Base-by-base conservation (phyloP, 352 stramenopile genomes). In the Achlya hypogyna region DNA sequence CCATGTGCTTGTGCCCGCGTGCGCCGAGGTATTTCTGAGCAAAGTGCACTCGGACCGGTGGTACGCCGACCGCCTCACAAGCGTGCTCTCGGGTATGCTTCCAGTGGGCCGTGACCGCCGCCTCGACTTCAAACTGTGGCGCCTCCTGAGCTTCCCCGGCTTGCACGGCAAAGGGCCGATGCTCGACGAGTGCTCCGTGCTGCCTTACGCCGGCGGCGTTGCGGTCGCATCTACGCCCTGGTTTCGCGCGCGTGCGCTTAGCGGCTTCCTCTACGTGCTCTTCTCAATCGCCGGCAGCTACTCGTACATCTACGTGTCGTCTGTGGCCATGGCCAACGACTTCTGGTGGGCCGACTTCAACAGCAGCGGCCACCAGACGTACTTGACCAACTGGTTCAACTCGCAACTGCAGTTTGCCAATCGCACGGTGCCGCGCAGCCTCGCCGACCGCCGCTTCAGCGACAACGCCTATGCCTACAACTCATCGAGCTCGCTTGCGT, bases 301-400 rank as follows among this genome's bases (percentile, higher is more conserved):
- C 22, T 25, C 25, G 31, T 67, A 67, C 35, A 42, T 67, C 14
- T 27, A 18, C 4, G 22, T 42, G 8, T 25, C 32, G 27, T 6
- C 40, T 14, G n/a, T n/a, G 6, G 32, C 32, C 20, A 67, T 67
- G 60, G 20, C 60, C 32, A 58, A 67, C 32, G 60, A 67, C 32
- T 67, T 67, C 16, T 67, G 45, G 45, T 67, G 40, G 60, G 60
- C 25, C 1, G 10, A 16, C 2, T 67, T 67, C 51, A 67, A 67
- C 18, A n/a, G 42, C 5, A 58, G 42, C 18, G 60, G 42, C 20
- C 51, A 67, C 32, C 60, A 67, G 31, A 67, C 60, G 22, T 67
- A 51, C 32, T 38, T 67, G 8, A 32, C 38, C 23, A 67, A 58
- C 23, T 58, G 60, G 60, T 67, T 67, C 22, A 67, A 67, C 32